These are phyloP conservation scores for Paraglomus brasilianum DNA, from an alignment of 192 early-diverging fungal species.

Conservation along the genomic window DNA sequence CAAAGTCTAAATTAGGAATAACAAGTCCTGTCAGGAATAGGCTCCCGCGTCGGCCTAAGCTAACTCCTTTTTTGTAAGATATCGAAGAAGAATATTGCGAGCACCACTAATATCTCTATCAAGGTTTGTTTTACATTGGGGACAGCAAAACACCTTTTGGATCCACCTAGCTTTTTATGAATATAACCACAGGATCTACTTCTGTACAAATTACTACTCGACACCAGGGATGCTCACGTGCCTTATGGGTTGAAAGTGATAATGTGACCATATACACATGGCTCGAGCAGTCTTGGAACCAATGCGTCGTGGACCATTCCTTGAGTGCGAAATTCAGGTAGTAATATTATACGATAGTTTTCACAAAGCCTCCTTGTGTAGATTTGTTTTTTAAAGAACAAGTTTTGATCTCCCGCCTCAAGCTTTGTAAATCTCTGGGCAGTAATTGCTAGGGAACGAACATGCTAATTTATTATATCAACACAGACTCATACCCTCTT, in stretches of 20 bases:
- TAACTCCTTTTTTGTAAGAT: no score
- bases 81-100: constrained; percentile 16
- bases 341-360: constrained; percentile 21
- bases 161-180: not conserved
- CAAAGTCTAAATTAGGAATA: no score
- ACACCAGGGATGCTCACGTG: constrained; percentile 15
- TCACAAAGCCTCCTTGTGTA: constrained; percentile 8
- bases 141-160: constrained; percentile 9
- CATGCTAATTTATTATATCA: no score
- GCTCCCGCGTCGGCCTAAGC: constrained; percentile 6
- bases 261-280: constrained; percentile 34
- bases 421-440: no score
- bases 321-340: constrained; percentile 10
- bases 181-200: constrained; percentile 1
- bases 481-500: no score
- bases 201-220: not conserved
- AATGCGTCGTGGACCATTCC: constrained; percentile 17
- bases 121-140: constrained; percentile 1
- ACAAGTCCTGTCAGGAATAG: constrained; percentile 15
- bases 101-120: constrained; percentile 23
- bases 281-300: not conserved
- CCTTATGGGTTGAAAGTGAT: not conserved
- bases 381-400: no score
- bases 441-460: no score
- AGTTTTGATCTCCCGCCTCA: no score